phyloP scores from a whole-genome alignment of 768 basidiomycete species.

The Rhizopogon vinicolor region DNA sequence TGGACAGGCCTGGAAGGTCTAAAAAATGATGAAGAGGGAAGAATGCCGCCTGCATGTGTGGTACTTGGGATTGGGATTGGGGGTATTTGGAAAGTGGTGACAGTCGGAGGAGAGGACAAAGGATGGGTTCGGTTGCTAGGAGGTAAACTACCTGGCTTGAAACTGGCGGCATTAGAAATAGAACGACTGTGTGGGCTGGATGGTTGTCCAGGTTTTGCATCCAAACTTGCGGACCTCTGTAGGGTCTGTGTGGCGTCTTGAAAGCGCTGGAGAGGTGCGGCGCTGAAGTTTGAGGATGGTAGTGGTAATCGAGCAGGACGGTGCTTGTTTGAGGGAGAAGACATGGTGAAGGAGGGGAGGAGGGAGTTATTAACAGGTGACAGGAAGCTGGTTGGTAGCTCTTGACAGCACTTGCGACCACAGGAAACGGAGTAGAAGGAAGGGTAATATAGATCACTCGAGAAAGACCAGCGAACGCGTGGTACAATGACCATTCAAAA shows the following conservation, averaged over 20 bases:
- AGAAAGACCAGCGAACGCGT: too few species aligned
- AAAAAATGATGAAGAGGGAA: slow-evolving; percentile 78
- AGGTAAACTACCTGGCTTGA: slow-evolving; percentile 12
- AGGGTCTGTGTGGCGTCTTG: slow-evolving; percentile 4
- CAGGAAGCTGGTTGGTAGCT: not conserved
- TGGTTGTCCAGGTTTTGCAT: slow-evolving; percentile 1
- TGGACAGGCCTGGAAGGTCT: slow-evolving; percentile 59
- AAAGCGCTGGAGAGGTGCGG: slow-evolving; percentile 9
- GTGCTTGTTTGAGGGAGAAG: slow-evolving; percentile 3
- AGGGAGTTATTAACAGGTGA: too few species aligned
- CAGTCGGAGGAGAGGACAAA: slow-evolving; percentile 22
- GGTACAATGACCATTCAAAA: not conserved
- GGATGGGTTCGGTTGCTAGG: slow-evolving; percentile 14
- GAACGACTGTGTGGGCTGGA: slow-evolving; percentile 6
- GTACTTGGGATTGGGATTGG: slow-evolving; percentile 18
- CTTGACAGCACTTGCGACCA: not conserved
- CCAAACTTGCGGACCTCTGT: slow-evolving; percentile 8
- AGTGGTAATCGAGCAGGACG: slow-evolving; percentile 10
- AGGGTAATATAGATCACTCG: too few species aligned
- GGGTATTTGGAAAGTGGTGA: slow-evolving; percentile 21
- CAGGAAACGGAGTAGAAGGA: too few species aligned
- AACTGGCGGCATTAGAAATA: slow-evolving; percentile 3
- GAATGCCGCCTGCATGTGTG: slow-evolving; percentile 71
- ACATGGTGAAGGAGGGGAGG: not conserved
- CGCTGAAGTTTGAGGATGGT: slow-evolving; percentile 13